These are phyloP conservation scores for Colletotrichum paranaense DNA, from an alignment of 2,329 filamentous ascomycete species.

Conservation along the genomic window DNA sequence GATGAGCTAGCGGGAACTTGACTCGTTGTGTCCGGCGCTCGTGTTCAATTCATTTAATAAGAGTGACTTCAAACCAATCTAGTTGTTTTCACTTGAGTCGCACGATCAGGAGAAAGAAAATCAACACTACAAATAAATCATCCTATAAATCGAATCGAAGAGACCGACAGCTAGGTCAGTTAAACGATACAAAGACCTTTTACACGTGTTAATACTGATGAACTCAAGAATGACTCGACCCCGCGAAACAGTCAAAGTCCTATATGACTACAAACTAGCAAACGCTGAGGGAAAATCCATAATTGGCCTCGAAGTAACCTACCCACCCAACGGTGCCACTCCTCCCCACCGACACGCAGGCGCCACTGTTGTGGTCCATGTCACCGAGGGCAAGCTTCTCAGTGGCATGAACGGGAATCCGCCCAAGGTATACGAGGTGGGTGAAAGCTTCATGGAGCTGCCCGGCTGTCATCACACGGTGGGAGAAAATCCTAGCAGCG, in stretches of 20 bases:
- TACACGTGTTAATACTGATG: not conserved
- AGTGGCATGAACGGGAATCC: constrained; percentile 62
- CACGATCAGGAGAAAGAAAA: not conserved
- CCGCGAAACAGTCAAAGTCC: constrained; percentile 13
- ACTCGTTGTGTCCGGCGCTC: too few species aligned
- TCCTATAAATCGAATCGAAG: not conserved
- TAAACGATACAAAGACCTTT: not conserved
- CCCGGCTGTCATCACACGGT: constrained; percentile 61
- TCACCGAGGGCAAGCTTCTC: constrained; percentile 51
- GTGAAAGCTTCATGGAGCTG: constrained; percentile 55
- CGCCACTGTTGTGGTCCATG: constrained; percentile 52
- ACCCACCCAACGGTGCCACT: constrained; percentile 48
- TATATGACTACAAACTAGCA: constrained; percentile 45
- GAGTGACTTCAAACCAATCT: not conserved
- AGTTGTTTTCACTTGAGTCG: not conserved
- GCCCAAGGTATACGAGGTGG: constrained; percentile 48
- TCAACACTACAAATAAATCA: accelerated
- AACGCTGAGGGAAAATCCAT: constrained; percentile 54
- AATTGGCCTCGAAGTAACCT: constrained; percentile 50
- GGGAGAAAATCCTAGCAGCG: constrained; percentile 53
- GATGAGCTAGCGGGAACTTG: too few species aligned
- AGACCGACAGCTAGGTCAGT: not conserved
- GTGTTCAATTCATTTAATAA: not conserved
- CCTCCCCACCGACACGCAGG: constrained; percentile 59
- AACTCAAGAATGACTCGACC: not conserved